Base-by-base conservation (phyloP, 768 basidiomycete species). In the Leccinum imitatum region DNA sequence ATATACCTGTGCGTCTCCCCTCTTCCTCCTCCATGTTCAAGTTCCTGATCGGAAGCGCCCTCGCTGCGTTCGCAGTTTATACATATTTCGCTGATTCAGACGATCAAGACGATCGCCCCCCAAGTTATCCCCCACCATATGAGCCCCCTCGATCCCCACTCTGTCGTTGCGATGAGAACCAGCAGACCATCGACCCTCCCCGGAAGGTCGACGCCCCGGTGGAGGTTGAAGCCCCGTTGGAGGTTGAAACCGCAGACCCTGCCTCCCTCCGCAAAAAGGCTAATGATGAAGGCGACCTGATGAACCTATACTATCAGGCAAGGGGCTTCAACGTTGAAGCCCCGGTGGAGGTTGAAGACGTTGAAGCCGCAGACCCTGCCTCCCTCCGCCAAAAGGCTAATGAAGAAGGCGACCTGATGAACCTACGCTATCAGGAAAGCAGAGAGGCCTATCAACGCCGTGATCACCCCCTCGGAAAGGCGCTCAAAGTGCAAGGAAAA, bases 401-500 rank as follows among this genome's bases (percentile, higher is more conserved):
- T 30, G 8, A 30, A 30, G 30, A 30, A 30, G 30, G 30, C 30
- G 30, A 30, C 30, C 30, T 30, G 30, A 30, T 30, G 2, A 30
- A 30, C 30, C 0, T 0, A 30, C 3, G 3, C 30, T 30, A 30
- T 30, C 30, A 30, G 30, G 0, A 9, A 30, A 30, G 30, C 30
- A 30, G 0, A 30, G 2, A 30, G 30, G 30, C 27, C 27, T 0
- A 30, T 30, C 5, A 25, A 25, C 6, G 0, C 1, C 27, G 9
- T 30, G 27, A 30, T 30, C 27, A 30, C 27, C 27, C 27, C 27
- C 27, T 27, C 27, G 27, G 27, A 8, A 30, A 30, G 9, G 30
- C 27, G 54, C 80, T 97, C 17, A 90, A 87, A 27, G 84, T 87
- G 53, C 67, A 93, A 70, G 93, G 92, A 19, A 91, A 93, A 71